Conservation (phyloP, 257 asterid species). For the Solanum neorickii region DNA sequence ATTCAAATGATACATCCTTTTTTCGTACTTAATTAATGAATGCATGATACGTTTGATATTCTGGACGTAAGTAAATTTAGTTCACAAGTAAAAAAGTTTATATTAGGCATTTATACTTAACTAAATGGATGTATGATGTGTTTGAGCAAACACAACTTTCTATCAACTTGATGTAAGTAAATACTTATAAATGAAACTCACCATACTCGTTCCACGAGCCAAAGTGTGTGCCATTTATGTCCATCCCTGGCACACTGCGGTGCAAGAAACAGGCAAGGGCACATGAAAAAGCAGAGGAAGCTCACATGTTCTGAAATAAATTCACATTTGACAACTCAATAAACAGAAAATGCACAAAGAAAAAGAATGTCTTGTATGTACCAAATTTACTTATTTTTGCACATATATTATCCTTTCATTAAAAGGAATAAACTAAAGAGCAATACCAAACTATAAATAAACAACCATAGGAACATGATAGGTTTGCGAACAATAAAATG, state of each 20-base stretch:
- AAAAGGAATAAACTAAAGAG: not conserved
- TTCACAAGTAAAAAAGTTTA: not conserved
- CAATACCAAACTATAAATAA: constrained; percentile 3
- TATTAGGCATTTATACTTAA: not conserved
- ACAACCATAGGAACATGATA: not conserved
- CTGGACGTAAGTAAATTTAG: not conserved
- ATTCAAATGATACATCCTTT: not conserved
- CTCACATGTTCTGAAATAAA: not conserved
- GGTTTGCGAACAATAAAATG: not conserved
- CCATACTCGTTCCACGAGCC: not conserved
- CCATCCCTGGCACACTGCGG: not conserved
- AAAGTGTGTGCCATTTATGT: not conserved
- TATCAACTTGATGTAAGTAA: not conserved
- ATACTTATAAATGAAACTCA: not conserved
- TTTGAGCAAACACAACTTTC: not conserved
- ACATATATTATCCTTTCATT: not conserved
- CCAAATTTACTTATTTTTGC: not conserved
- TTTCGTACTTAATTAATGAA: too few species aligned
- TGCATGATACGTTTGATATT: not conserved
- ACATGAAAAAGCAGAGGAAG: not conserved
- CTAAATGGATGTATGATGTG: not conserved
- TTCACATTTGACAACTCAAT: not conserved
- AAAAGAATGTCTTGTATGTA: not conserved
- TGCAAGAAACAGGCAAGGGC: not conserved
- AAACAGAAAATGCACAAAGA: not conserved